Evolutionary conservation across 306 rosid species (phyloP), one percentile per base, ranked within the genome.

Genomic region (Sindora glabra): DNA sequence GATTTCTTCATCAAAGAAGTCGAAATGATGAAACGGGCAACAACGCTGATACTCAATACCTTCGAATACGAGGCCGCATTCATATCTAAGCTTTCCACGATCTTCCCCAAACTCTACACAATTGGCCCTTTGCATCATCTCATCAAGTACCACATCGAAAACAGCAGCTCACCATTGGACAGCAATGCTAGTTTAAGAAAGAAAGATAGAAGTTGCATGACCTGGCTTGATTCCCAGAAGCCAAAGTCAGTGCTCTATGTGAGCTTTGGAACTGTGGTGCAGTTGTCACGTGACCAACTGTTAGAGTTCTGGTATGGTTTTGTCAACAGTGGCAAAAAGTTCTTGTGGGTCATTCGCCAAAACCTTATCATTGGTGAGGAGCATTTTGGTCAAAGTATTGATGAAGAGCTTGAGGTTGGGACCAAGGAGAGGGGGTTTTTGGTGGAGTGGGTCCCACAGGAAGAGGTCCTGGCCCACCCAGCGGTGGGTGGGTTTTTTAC

Each of bases 391-490:
- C 33, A 8, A 0, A 39, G 44, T 38, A 42, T 24, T 2, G 55
- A 62, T 0, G 6, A 1, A 33, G 71, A 68, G 48, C 39, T 75
- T 30, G 65, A 61, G n/a, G 16, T 27, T 13, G 76, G 53, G 1
- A 63, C 78, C 1, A 58, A 59, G 37, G 48, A 77, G 7, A 63
- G 60, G 9, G 86, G 77, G 42, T 36, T 23, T 4, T 6, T 74
- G 4, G 78, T 73, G 68, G 68, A 34, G 1, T 77, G 86, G 80
- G 80, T 68, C 1, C 75, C 78, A 0, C 75, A 73, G 9, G 72
- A 69, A 32, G 46, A 69, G 53, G 77, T 73, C 3, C 6, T 69
- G 27, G 69, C 70, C 14, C 85, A 80, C 15, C 42, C 17, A 36
- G 52, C 74, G 0, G 50, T 76, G 8, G 79, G 78, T 13, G 79